Base-by-base conservation (phyloP, 108 stramenopile genomes). In the Seminavis robusta region DNA sequence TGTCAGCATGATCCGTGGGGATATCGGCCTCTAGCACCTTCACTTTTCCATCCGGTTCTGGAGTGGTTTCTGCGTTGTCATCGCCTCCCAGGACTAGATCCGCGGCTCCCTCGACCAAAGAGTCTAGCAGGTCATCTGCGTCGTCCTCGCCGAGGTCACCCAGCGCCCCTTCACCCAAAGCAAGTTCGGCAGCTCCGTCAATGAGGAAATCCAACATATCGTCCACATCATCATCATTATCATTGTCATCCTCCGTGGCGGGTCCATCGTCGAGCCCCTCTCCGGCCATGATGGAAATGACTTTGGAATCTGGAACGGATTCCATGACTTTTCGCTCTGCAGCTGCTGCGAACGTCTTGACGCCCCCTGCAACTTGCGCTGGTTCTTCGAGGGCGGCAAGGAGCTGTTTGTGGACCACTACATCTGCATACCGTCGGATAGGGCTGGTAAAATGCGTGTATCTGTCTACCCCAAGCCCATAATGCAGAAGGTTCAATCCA, bases 371-470 rank as follows among this genome's bases (percentile, higher is more conserved):
- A 36, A 10, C 26, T 3, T 21, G 27, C n/a, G 33, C 33, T 31
- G 36, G 1, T 16, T 20, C 23, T 13, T 32, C 36, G 15, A 62
- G 52, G 2, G 57, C 32, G 7, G 55, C 63, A 11, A 88, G 54
- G 9, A 83, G 77, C 45, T 78, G 76, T 2, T 70, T 64, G 47
- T 84, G 83, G 23, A 84, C 88, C 37, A 84, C 62, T 32, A 73
- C 59, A 37, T 73, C 72, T 19, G 73, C 73, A 33, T 91, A 91
- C 17, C 86, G 65, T 27, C 92, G 62, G 51, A 94, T 94, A 7
- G 92, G 92, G 24, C 80, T 82, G 19, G 92, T 94, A 60, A 94
- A 94, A 65, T 94, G 92, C 3, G 92, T 94, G 70, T 94, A 94
- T 31, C 71, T 61, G 20, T 69, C 65, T 11, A 92, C 56, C 8